These are phyloP conservation scores for Diaporthe aspalathi DNA, from an alignment of 2,329 filamentous ascomycete genomes.

Conservation along the genomic window DNA sequence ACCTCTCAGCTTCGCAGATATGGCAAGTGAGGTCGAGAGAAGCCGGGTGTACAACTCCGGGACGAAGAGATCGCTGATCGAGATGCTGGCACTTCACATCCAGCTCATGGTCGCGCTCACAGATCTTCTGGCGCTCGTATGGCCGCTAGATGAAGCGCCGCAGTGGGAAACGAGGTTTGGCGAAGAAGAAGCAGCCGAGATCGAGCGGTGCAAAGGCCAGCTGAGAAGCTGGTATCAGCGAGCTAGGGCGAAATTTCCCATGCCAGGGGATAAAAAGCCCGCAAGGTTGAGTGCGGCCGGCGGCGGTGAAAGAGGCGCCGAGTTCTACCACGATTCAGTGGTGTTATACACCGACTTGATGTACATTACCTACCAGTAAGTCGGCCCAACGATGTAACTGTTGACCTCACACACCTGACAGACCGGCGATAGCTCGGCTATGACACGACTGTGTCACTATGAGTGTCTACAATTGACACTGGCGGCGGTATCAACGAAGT, in stretches of 20 bases:
- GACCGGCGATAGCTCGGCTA: slow-evolving; percentile 16
- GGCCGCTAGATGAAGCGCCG: slow-evolving; percentile 55
- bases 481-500: slow-evolving; percentile 47
- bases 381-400: slow-evolving; percentile 13
- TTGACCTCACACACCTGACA: neutral
- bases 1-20: slow-evolving; percentile 55
- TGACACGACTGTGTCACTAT: slow-evolving; percentile 55
- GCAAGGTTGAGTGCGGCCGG: slow-evolving; percentile 43
- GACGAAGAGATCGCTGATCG: slow-evolving; percentile 57
- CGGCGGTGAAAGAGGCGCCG: slow-evolving; percentile 39
- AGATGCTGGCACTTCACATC: slow-evolving; percentile 59
- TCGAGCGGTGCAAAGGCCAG: slow-evolving; percentile 51
- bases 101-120: slow-evolving; percentile 60
- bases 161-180: slow-evolving; percentile 52
- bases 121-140: slow-evolving; percentile 58
- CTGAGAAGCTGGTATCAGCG: slow-evolving; percentile 55
- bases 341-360: slow-evolving; percentile 60
- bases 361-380: slow-evolving; percentile 65
- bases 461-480: slow-evolving; percentile 58
- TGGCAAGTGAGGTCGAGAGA: slow-evolving; percentile 55
- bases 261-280: slow-evolving; percentile 50
- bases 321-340: slow-evolving; percentile 54
- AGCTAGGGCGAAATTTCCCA: slow-evolving; percentile 52
- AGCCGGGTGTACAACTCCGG: slow-evolving; percentile 59
- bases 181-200: slow-evolving; percentile 47